A percentile compares a stretch with the other conserved stretches of the same genome.
Evolutionary conservation across 2,329 filamentous ascomycete genomes (phyloP).

Genomic region (Exophiala aquamarina): DNA sequence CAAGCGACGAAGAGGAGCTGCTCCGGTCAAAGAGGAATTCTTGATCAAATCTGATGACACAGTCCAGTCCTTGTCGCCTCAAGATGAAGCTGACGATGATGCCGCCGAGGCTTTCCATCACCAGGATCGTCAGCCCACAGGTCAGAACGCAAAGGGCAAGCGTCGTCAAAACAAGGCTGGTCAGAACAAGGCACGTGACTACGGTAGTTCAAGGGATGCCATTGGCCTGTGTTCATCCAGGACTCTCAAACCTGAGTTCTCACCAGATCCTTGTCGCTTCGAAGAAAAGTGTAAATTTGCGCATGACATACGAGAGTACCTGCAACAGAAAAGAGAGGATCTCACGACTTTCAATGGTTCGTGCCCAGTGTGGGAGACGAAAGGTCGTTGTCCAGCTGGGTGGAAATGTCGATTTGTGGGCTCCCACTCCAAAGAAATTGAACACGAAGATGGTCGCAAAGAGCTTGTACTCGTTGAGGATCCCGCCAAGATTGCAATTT

Average conservation of each 20-base stretch:
- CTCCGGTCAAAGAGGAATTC: conserved; percentile 73
- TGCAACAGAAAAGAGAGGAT: conserved; percentile 77
- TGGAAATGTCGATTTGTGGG: conserved; percentile 93
- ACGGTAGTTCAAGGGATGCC: conserved; percentile 76
- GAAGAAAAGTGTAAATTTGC: conserved; percentile 78
- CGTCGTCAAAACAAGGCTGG: conserved; percentile 65
- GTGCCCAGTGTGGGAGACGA: conserved; percentile 77
- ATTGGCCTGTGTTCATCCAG: conserved; percentile 76
- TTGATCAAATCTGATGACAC: conserved; percentile 33
- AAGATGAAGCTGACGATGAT: conserved; percentile 52
- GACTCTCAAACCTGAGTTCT: conserved; percentile 74
- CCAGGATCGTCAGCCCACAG: conserved; percentile 40
- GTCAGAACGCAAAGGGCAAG: conserved; percentile 41
- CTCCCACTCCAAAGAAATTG: conserved; percentile 81
- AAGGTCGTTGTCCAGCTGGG: conserved; percentile 76
- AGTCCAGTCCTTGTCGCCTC: conserved; percentile 30
- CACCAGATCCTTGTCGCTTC: conserved; percentile 70
- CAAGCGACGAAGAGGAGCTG: conserved; percentile 56
- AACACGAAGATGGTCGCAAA: conserved; percentile 74
- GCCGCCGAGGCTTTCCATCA: conserved; percentile 58
- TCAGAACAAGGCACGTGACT: conserved; percentile 81
- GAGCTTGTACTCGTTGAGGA: conserved; percentile 73
- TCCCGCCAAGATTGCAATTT: conserved; percentile 28
- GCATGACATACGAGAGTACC: conserved; percentile 83
- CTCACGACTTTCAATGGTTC: conserved; percentile 72